phyloP scores from a whole-genome alignment of 345 rosid species.

The Cardamine chenopodiifolia region DNA sequence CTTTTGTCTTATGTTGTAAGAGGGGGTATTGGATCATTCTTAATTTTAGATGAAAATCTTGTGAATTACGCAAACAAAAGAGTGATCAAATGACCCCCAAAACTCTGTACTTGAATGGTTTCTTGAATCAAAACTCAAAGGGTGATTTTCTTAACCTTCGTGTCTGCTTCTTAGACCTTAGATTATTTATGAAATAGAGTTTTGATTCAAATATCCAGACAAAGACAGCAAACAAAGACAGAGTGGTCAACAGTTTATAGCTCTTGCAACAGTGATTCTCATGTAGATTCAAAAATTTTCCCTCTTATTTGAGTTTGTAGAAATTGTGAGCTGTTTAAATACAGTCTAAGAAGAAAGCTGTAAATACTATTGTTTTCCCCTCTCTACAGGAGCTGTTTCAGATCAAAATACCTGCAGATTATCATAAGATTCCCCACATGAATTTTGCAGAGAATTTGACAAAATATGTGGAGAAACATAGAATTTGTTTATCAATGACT shows the following conservation, averaged over 20 bases:
- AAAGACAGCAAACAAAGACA: constrained; percentile 19
- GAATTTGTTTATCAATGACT: constrained; percentile 3
- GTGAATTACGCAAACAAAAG: constrained; percentile 24
- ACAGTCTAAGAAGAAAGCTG: constrained; percentile 19
- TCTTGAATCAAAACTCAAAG: constrained; percentile 19
- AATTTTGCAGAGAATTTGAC: constrained; percentile 35
- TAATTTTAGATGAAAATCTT: constrained; percentile 21
- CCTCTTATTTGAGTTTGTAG: constrained; percentile 6
- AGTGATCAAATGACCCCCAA: constrained; percentile 17
- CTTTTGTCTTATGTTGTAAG: constrained; percentile 34
- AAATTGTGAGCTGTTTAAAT: constrained; percentile 26
- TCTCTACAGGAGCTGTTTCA: constrained; percentile 18
- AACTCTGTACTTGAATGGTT: constrained; percentile 9
- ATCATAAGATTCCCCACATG: constrained; percentile 31
- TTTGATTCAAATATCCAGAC: constrained; percentile 12
- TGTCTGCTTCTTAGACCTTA: neutral
- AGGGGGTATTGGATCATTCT: constrained; percentile 18
- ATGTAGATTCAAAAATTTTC: constrained; percentile 23
- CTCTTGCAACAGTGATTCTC: constrained; percentile 26
- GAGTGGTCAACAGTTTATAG: constrained; percentile 22
- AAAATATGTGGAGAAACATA: neutral
- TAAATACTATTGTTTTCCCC: constrained; percentile 25
- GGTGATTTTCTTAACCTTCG: neutral
- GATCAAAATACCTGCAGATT: constrained; percentile 34
- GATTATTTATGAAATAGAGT: constrained; percentile 2